Conservation (phyloP, 345 rosid genomes). For the Brassica cretica region DNA sequence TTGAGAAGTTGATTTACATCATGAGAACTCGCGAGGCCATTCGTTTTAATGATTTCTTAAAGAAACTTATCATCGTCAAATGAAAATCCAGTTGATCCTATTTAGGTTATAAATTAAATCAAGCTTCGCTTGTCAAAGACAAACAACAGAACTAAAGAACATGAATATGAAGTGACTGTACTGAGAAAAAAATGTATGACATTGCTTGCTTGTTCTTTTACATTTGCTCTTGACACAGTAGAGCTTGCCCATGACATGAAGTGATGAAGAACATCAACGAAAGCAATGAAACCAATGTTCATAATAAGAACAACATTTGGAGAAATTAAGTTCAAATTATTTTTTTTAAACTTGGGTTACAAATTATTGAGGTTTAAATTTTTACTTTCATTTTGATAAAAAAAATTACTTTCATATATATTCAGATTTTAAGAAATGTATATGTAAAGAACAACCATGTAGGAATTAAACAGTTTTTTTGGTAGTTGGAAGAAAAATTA, state of each 20-base stretch:
- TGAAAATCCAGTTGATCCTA: neutral
- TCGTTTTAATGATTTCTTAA: neutral
- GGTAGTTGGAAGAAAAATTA: too few relatives aligned
- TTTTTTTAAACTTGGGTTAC: neutral
- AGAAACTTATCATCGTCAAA: neutral
- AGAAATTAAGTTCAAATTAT: slow-evolving; percentile 33
- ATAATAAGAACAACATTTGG: slow-evolving; percentile 83
- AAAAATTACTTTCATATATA: neutral
- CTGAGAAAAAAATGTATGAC: neutral
- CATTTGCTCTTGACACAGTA: slow-evolving; percentile 55
- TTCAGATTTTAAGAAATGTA: neutral
- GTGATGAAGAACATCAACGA: slow-evolving; percentile 66
- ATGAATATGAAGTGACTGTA: slow-evolving; percentile 16
- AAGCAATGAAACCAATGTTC: slow-evolving; percentile 83
- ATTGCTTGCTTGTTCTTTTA: slow-evolving; percentile 19
- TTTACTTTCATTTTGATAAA: too few relatives aligned
- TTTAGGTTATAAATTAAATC: neutral
- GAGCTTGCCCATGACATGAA: slow-evolving; percentile 83
- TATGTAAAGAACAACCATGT: too few relatives aligned
- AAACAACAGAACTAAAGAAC: slow-evolving; percentile 19
- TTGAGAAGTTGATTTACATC: neutral
- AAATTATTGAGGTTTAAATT: neutral
- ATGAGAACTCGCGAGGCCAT: neutral
- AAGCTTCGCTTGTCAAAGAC: slow-evolving; percentile 1
- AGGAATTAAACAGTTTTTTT: too few relatives aligned